Evolutionary conservation across 108 stramenopile species (phyloP), one percentile per base, ranked within the genome.

Genomic region (Cyclotella distinguenda): DNA sequence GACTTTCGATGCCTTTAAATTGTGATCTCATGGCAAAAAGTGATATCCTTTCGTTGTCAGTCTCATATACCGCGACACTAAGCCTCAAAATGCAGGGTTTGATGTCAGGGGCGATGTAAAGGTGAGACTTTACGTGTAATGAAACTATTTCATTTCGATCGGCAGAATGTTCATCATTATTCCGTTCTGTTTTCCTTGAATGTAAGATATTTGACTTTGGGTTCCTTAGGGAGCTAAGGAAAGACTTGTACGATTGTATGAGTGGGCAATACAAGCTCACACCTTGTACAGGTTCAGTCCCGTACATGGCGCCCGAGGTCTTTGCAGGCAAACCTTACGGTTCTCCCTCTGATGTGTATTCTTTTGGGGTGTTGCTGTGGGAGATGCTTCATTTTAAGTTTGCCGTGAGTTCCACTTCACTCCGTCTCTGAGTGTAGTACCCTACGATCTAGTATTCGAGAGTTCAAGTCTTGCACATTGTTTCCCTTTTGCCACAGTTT

Each of bases 41-140:
- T 33, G n/a, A 26, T 46, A 18, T 27, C 18, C 16, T 21, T n/a
- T 0, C 58, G 16, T 18, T 4, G 11, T 6, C 38, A 77, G 76
- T 39, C 58, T 78, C 22, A 40, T 78, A 19, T 78, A 78, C 42
- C 64, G 77, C 32, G 77, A 72, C 30, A 56, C 49, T 28, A 80
- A 86, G 59, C 86, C 83, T 25, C 81, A 84, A 46, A 87, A 87
- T 68, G 61, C 79, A 32, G 86, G 79, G 0, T 80, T 84, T 44
- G 86, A 87, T 68, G 75, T 87, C 18, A 61, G 83, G 7, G 83
- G 83, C 49, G 71, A 78, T 42, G 39, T 82, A 44, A 79, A 82
- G 64, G 43, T 83, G 45, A 28, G 45, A n/a, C n/a, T n/a, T n/a
- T n/a, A n/a, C n/a, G n/a, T n/a, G n/a, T n/a, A n/a, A n/a, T n/a